phyloP scores from a whole-genome alignment of 768 basidiomycete genomes.

The Boletus tylopilopsis region DNA sequence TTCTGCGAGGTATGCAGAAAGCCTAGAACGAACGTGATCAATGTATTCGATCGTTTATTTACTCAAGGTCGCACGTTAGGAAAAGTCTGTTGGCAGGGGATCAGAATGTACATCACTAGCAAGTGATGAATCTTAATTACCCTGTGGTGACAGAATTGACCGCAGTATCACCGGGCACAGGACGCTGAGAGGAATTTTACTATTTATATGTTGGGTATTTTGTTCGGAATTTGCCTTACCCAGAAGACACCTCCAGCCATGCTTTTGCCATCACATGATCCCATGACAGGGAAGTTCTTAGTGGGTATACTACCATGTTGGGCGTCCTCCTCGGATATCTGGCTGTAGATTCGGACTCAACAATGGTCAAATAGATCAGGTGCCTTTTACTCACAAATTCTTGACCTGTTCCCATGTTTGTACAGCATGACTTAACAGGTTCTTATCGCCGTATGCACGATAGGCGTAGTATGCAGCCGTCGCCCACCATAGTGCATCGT shows the following conservation, averaged over 20 bases:
- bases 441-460: conserved; percentile 43
- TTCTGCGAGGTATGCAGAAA: conserved; percentile 50
- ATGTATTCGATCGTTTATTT: neutral
- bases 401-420: conserved; percentile 48
- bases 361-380: neutral
- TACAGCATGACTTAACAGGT: conserved; percentile 41
- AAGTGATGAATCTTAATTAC: conserved; percentile 9
- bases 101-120: neutral
- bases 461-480: conserved; percentile 48
- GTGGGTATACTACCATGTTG: conserved; percentile 34
- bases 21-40: conserved; percentile 22
- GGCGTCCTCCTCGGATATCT: conserved; percentile 39
- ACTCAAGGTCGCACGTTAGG: conserved; percentile 30
- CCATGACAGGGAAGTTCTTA: conserved; percentile 40
- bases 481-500: conserved; percentile 46
- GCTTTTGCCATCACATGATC: conserved; percentile 43
- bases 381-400: conserved; percentile 38
- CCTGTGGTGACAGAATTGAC: conserved; percentile 30
- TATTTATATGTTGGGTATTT: no score
- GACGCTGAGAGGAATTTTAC: no score
- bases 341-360: conserved; percentile 2
- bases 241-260: no score
- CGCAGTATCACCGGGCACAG: conserved; percentile 37
- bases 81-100: conserved; percentile 30
- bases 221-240: no score